These are phyloP conservation scores for Nicotiana paniculata DNA, from an alignment of 257 asterid species.

Conservation along the genomic window DNA sequence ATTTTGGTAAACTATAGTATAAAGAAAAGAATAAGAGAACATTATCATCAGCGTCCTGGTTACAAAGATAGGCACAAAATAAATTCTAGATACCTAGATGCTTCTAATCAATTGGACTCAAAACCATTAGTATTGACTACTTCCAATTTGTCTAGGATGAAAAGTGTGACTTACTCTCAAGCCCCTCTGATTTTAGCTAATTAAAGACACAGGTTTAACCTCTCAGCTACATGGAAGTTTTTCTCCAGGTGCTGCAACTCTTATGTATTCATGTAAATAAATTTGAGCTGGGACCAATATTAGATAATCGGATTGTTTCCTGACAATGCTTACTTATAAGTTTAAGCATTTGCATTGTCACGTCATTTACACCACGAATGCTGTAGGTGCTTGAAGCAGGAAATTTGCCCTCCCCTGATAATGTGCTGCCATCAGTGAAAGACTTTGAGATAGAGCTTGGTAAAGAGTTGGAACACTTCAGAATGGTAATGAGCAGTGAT, in stretches of 20 bases:
- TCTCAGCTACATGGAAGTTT: background rate
- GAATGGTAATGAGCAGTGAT: slow-evolving; percentile 34
- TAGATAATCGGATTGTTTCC: background rate
- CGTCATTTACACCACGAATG: slow-evolving; percentile 14
- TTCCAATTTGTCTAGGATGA: background rate
- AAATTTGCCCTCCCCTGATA: slow-evolving; percentile 11
- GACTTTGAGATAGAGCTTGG: slow-evolving; percentile 27
- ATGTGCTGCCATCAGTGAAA: slow-evolving; percentile 20
- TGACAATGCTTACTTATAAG: background rate
- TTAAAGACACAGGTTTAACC: background rate
- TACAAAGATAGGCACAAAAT: background rate
- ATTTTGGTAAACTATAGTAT: background rate
- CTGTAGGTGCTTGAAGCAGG: slow-evolving; percentile 46
- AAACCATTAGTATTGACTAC: background rate
- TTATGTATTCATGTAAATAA: background rate
- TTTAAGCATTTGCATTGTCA: background rate
- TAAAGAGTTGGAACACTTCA: slow-evolving; percentile 56
- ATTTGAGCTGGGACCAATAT: slow-evolving; percentile 1
- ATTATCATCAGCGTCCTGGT: background rate
- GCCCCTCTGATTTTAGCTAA: background rate
- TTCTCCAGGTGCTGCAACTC: background rate
- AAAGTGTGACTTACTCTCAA: background rate
- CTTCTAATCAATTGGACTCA: background rate
- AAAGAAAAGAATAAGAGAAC: background rate
- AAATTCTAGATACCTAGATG: background rate